Evolutionary conservation across 129 eudicot species (phyloP).

Genomic region (Helianthus tuberosus): DNA sequence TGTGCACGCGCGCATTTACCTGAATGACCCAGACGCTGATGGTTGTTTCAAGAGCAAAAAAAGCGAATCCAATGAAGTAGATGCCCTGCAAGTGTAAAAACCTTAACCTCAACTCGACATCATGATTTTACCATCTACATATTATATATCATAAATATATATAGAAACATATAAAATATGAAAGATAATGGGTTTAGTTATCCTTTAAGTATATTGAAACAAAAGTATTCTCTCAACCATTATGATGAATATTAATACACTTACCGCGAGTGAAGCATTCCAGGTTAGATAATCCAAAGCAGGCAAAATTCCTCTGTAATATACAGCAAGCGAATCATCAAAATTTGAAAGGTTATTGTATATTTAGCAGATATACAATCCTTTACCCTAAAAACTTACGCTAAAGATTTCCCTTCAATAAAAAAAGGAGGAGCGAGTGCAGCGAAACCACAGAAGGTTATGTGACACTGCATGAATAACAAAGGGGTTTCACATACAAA

Average conservation of each 20-base stretch:
- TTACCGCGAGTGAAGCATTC: slow-evolving; percentile 71
- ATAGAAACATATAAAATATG: not conserved
- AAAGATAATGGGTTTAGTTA: not conserved
- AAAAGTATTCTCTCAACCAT: not conserved
- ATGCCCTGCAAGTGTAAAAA: slow-evolving; percentile 48
- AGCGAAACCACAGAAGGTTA: slow-evolving; percentile 68
- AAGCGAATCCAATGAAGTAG: slow-evolving; percentile 76
- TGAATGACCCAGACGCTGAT: slow-evolving; percentile 97
- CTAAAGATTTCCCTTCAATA: slow-evolving; percentile 70
- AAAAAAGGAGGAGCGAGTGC: slow-evolving; percentile 87
- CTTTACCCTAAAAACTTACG: slow-evolving; percentile 48
- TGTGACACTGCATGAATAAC: slow-evolving; percentile 56
- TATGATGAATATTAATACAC: slow-evolving; percentile 1
- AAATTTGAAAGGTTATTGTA: not conserved
- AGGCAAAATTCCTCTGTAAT: slow-evolving; percentile 81
- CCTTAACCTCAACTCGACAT: slow-evolving; percentile 1
- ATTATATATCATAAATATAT: not conserved
- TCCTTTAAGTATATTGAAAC: not conserved
- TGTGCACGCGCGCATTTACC: slow-evolving; percentile 36
- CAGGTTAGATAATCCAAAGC: slow-evolving; percentile 61
- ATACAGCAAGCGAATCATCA: slow-evolving; percentile 11
- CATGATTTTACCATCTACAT: not conserved
- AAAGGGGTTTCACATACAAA: slow-evolving; percentile 21
- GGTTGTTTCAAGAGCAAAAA: slow-evolving; percentile 66
- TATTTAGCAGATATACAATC: not conserved